These are phyloP conservation scores for Colletotrichum sp. DNA, from an alignment of 2,329 filamentous ascomycete genomes.

Conservation along the genomic window DNA sequence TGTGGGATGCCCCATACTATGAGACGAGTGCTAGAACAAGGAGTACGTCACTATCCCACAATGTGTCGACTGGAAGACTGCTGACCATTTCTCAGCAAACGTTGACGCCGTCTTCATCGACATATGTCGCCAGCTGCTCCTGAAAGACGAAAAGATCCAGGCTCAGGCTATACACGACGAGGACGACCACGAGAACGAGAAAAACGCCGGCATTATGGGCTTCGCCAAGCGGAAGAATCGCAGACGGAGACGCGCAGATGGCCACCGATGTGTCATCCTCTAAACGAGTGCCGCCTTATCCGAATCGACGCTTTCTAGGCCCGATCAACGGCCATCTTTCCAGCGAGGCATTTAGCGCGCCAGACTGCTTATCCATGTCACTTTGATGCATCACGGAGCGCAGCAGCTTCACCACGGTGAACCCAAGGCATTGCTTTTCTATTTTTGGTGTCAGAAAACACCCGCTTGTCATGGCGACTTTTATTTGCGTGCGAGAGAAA, in stretches of 20 bases:
- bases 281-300: background rate
- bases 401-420: background rate
- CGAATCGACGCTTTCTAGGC: background rate
- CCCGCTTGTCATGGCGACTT: background rate
- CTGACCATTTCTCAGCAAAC: constrained; percentile 62
- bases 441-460: background rate
- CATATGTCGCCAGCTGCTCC: constrained; percentile 82
- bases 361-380: background rate
- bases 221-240: constrained; percentile 35
- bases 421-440: background rate
- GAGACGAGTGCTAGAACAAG: constrained; percentile 84
- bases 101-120: constrained; percentile 91
- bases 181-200: constrained; percentile 48
- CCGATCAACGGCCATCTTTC: background rate
- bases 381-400: background rate
- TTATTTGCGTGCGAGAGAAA: background rate
- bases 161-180: constrained; percentile 41
- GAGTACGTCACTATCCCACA: constrained; percentile 49
- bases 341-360: background rate
- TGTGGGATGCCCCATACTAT: constrained; percentile 90
- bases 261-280: constrained; percentile 28
- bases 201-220: constrained; percentile 40
- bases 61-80: background rate
- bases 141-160: constrained; percentile 65
- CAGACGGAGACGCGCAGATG: constrained; percentile 29